Percentiles rank a stretch among this genome's conserved stretches.
Evolutionary conservation across 495 filamentous ascomycete genomes (phyloP).

Genomic region (Amphirosellinia nigrospora): DNA sequence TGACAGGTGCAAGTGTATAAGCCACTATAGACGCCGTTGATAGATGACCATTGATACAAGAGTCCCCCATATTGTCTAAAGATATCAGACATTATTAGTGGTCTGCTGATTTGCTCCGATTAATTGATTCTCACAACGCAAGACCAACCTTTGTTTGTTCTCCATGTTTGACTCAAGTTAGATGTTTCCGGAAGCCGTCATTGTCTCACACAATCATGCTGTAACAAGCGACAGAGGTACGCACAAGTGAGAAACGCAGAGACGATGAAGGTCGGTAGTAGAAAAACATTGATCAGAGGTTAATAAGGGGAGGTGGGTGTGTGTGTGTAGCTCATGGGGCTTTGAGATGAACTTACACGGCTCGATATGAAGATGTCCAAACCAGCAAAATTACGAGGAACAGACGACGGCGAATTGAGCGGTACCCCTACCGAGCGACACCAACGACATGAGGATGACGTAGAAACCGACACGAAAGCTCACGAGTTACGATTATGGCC

Average conservation of each 20-base stretch:
- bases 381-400: not conserved
- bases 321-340: not conserved
- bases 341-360: not conserved
- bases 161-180: not conserved
- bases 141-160: not conserved
- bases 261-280: not conserved
- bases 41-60: not conserved
- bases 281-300: not conserved
- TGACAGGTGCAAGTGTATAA: constrained; percentile 40
- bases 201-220: constrained; percentile 8
- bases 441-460: not conserved
- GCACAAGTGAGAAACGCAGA: not conserved
- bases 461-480: not conserved
- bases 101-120: not conserved
- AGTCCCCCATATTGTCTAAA: not conserved
- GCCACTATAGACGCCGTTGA: not conserved
- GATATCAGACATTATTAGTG: not conserved
- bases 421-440: constrained; percentile 10
- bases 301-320: not conserved
- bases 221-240: not conserved
- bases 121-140: not conserved
- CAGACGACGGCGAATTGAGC: not conserved
- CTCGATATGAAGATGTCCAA: not conserved
- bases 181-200: constrained; percentile 19
- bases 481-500: constrained; percentile 20